Evolutionary conservation across 805 yeast genomes (phyloP).

Genomic region (Kregervanrija pseudodelftensis): DNA sequence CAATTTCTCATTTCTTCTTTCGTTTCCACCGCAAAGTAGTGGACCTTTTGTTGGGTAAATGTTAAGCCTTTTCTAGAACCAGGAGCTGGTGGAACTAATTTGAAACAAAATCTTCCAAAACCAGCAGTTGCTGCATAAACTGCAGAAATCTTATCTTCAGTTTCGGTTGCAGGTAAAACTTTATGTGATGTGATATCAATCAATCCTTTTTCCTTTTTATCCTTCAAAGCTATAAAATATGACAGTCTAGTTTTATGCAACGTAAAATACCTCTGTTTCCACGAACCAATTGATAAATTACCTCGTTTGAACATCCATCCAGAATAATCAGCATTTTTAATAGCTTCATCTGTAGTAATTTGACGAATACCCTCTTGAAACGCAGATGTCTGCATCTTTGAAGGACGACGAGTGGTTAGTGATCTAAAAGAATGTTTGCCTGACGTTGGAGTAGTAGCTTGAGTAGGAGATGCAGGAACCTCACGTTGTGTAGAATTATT

Average conservation of each 20-base stretch:
- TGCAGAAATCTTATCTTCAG: constrained; percentile 73
- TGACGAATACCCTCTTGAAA: constrained; percentile 82
- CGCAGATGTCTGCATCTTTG: constrained; percentile 65
- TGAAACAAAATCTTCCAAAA: constrained; percentile 88
- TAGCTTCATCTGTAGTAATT: constrained; percentile 70
- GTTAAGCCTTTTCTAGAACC: constrained; percentile 93
- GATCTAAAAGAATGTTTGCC: constrained; percentile 28
- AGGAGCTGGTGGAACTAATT: constrained; percentile 93
- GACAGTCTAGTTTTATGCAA: constrained; percentile 90
- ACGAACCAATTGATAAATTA: constrained; percentile 73
- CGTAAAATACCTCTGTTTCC: constrained; percentile 84
- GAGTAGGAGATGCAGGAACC: constrained; percentile 22
- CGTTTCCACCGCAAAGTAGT: constrained; percentile 91
- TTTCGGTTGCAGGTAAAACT: constrained; percentile 71
- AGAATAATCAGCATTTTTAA: constrained; percentile 63
- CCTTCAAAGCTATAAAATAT: constrained; percentile 72
- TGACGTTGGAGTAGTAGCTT: constrained; percentile 33
- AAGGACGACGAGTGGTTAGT: constrained; percentile 32
- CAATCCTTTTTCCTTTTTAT: constrained; percentile 80
- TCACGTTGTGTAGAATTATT: not conserved
- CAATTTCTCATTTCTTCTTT: constrained; percentile 89
- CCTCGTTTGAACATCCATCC: constrained; percentile 98
- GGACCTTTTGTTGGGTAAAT: constrained; percentile 93
- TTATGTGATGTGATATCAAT: constrained; percentile 94
- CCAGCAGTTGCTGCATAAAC: constrained; percentile 91